These are phyloP conservation scores for Gossypium arboreum DNA, from an alignment of 345 rosid genomes.

Conservation along the genomic window DNA sequence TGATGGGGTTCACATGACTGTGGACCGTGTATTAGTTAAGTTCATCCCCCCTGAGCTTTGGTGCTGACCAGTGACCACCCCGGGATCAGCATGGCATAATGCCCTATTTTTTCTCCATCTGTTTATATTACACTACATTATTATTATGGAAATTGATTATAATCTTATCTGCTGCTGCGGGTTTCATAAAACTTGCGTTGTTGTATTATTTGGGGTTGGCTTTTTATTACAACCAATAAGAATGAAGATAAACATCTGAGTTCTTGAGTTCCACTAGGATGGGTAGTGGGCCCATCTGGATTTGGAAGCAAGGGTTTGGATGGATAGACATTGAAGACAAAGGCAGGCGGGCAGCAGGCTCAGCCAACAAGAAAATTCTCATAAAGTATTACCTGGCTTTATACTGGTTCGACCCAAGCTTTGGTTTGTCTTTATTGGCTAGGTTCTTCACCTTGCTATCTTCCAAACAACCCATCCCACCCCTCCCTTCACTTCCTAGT, in stretches of 20 bases:
- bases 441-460: conserved; percentile 24
- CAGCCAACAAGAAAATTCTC: conserved; percentile 30
- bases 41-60: conserved; percentile 56
- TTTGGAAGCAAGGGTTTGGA: not conserved
- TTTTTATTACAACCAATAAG: conserved; percentile 9
- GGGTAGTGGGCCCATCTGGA: conserved; percentile 20
- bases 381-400: not conserved
- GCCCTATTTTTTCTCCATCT: not conserved
- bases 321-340: conserved; percentile 14
- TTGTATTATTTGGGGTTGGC: conserved; percentile 4
- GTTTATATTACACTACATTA: not conserved
- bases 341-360: not conserved
- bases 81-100: conserved; percentile 31
- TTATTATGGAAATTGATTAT: not conserved
- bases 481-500: not conserved
- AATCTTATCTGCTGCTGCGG: not conserved
- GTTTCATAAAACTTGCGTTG: not conserved
- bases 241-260: conserved; percentile 13
- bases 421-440: conserved; percentile 39
- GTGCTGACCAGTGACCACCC: conserved; percentile 35
- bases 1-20: conserved; percentile 73
- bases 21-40: conserved; percentile 43
- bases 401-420: not conserved
- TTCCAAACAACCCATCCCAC: not conserved
- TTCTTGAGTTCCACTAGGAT: conserved; percentile 24